Base-by-base conservation (phyloP, 371 early-diverging fungal species). In the Blastocladiella emersonii region DNA sequence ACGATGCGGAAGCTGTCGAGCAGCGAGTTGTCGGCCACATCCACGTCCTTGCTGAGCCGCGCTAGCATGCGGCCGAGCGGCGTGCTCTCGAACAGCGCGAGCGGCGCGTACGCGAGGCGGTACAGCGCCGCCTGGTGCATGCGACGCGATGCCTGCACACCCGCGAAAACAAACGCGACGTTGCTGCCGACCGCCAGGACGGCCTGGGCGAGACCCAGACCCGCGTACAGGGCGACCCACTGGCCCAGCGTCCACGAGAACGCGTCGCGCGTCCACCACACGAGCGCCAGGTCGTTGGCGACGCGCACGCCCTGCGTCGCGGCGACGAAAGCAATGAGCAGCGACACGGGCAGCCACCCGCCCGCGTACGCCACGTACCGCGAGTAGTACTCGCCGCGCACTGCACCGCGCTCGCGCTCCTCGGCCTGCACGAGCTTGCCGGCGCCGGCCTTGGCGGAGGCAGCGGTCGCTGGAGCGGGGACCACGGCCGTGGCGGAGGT, bases 11-110 rank as follows among this genome's bases (percentile, higher is more conserved):
- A 81, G 37, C 79, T 71, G 66, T 82, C 83, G 21, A 86, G 74
- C 10, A 92, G 76, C 49, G 78, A 73, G 56, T 79, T 85, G 66
- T 94, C 94, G 12, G 89, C 70, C 0, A 84, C 75, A 62, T 87
- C 87, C 64, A 89, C 85, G 68, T 95, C 95, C 68, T 88, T 86
- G 64, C 83, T 81, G 66, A 95, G 93, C 8, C 95, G 78, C 68
- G 87, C 89, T 75, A 94, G 75, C 61, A 97, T 89, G 27, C 92
- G 85, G 35, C 90, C 92, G 23, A 89, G 67, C 10, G 93, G 88
- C 1, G 92, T 94, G 45, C 75, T 80, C 57, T 94, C 93, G 70
- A 93, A 92, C 76, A 94, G 93, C 19, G 85, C 77, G 32, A 91
- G 51, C n/a, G 79, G 79, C 15, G 79, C 66, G 30, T 64, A 62